Conservation (phyloP, 257 asterid species). For the Solanum chmielewskii region DNA sequence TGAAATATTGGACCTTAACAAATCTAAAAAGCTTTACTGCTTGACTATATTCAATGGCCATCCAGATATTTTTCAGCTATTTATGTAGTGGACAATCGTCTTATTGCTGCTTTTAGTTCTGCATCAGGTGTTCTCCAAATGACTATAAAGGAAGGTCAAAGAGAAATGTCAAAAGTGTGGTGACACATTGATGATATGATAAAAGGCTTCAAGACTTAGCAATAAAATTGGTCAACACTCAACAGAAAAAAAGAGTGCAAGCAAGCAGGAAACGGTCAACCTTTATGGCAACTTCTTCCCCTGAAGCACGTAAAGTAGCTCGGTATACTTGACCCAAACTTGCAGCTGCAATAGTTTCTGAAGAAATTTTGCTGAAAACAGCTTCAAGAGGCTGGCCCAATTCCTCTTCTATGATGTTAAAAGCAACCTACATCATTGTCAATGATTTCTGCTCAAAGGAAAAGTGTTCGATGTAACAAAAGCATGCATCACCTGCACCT, state of each 20-base stretch:
- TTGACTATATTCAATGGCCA: neutral
- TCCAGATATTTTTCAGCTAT: neutral
- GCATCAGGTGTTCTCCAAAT: neutral
- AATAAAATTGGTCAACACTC: constrained; percentile 3
- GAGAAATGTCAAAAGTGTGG: neutral
- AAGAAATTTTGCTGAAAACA: constrained; percentile 86
- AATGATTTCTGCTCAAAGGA: constrained; percentile 27
- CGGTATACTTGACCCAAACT: constrained; percentile 99
- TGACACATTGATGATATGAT: neutral
- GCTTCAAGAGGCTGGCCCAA: constrained; percentile 98
- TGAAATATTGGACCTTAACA: neutral
- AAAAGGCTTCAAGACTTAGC: constrained; percentile 1
- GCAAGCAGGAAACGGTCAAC: constrained; percentile 15
- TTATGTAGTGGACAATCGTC: neutral
- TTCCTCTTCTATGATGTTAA: constrained; percentile 94
- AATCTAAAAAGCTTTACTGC: neutral
- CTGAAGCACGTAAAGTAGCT: constrained; percentile 85
- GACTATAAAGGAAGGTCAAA: neutral
- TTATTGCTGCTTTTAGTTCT: neutral
- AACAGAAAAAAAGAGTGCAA: neutral
- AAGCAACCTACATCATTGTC: constrained; percentile 88
- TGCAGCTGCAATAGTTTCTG: constrained; percentile 96
- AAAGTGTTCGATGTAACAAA: constrained; percentile 8
- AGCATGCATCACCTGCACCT: constrained; percentile 9
- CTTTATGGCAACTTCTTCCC: constrained; percentile 98